These are phyloP conservation scores for Ramaria sp. DNA, from an alignment of 768 basidiomycete genomes.

Conservation along the genomic window DNA sequence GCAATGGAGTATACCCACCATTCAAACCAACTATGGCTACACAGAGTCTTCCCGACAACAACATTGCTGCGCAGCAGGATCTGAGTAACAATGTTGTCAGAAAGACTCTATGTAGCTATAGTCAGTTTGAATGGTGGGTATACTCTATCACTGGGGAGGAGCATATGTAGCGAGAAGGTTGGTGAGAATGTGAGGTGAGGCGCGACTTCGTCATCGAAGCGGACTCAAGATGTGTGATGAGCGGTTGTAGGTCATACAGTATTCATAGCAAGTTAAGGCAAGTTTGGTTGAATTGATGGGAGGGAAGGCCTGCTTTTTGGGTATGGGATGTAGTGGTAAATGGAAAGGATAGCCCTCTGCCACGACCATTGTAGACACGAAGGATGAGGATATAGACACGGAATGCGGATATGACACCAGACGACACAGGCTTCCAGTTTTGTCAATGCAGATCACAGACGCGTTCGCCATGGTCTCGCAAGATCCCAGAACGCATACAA, in stretches of 20 bases:
- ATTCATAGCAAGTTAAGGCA: not conserved
- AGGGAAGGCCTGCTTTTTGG: not conserved
- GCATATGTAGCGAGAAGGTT: too few species aligned
- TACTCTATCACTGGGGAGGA: too few species aligned
- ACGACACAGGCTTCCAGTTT: too few species aligned
- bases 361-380: not conserved
- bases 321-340: not conserved
- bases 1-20: too few species aligned
- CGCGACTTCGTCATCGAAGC: not conserved
- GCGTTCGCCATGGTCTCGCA: conserved; percentile 99
- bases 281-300: not conserved
- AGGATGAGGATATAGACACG: too few species aligned
- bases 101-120: too few species aligned
- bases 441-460: conserved; percentile 91
- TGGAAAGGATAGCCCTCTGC: not conserved
- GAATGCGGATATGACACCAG: too few species aligned
- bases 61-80: too few species aligned
- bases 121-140: too few species aligned
- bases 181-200: too few species aligned
- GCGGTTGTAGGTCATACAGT: not conserved
- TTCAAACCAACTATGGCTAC: too few species aligned
- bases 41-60: too few species aligned
- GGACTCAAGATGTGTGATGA: not conserved
- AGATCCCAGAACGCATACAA: conserved; percentile 91
- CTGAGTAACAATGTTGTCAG: not conserved